phyloP scores from a whole-genome alignment of 78 protist genomes.

The Dictyostelium purpureum region DNA sequence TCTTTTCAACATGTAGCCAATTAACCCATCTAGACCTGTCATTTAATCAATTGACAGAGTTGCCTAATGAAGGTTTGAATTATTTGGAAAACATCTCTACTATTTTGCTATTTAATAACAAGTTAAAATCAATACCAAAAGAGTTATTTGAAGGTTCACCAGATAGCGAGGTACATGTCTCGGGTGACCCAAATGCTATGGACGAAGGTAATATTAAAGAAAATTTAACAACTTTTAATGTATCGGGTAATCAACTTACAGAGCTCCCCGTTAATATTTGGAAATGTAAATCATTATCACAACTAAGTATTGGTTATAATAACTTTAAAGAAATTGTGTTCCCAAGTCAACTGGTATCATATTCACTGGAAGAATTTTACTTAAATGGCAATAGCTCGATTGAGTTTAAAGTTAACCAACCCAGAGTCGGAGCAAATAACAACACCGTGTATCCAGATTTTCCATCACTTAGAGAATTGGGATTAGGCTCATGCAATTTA shows the following conservation, averaged over 20 bases:
- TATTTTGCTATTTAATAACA: constrained; percentile 28
- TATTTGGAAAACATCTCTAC: constrained; percentile 6
- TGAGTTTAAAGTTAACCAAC: not conserved
- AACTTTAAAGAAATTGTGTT: not conserved
- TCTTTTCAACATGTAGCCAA: not conserved
- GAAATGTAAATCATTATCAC: constrained; percentile 25
- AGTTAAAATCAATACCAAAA: not conserved
- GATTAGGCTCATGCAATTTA: constrained; percentile 31
- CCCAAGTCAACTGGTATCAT: not conserved
- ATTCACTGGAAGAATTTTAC: constrained; percentile 50
- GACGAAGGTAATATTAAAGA: not conserved
- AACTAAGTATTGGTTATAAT: constrained; percentile 35
- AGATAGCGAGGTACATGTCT: not conserved
- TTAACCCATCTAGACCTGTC: constrained; percentile 36
- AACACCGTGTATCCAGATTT: not conserved
- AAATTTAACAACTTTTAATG: constrained; percentile 25
- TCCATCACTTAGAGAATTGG: constrained; percentile 35
- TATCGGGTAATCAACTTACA: constrained; percentile 24
- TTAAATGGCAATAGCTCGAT: constrained; percentile 34
- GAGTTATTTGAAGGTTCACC: not conserved
- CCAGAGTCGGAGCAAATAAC: too few relatives aligned
- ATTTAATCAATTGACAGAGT: not conserved
- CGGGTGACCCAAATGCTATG: not conserved
- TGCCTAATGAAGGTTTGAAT: not conserved
- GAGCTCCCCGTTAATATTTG: constrained; percentile 4